A percentile compares a stretch with the other conserved stretches of the same genome.
phyloP scores from a whole-genome alignment of 1,284 basidiomycete species.

The Cryptococcus maquisensis region DNA sequence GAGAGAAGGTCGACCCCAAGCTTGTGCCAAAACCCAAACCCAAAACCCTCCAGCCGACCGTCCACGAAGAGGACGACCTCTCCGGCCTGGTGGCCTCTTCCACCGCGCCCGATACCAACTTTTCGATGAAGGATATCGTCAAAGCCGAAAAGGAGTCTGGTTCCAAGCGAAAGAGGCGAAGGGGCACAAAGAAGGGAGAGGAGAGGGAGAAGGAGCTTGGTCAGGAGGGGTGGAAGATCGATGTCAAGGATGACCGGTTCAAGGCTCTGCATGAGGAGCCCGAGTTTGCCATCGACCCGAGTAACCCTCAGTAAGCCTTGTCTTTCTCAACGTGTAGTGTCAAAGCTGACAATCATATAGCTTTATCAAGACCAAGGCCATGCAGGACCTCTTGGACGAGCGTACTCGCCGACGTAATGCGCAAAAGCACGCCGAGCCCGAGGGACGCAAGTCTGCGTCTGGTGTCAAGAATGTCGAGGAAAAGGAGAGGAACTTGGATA shows the following conservation, averaged over 20 bases:
- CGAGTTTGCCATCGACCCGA: constrained; percentile 91
- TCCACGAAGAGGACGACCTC: constrained; percentile 1
- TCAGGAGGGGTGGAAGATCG: constrained; percentile 63
- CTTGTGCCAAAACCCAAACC: constrained; percentile 4
- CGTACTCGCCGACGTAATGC: constrained; percentile 54
- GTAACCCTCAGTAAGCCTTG: constrained; percentile 76
- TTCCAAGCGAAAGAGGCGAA: constrained; percentile 55
- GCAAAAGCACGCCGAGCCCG: constrained; percentile 26
- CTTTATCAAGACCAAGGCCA: constrained; percentile 83
- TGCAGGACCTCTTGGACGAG: constrained; percentile 71
- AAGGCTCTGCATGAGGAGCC: constrained; percentile 82
- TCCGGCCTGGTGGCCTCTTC: constrained; percentile 6
- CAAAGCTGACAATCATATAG: constrained; percentile 48
- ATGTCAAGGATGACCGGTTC: constrained; percentile 87
- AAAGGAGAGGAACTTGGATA: constrained; percentile 56
- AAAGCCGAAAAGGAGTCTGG: constrained; percentile 70
- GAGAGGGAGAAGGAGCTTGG: constrained; percentile 55
- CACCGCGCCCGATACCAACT: constrained; percentile 53
- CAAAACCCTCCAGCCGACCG: constrained; percentile 5
- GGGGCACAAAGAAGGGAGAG: constrained; percentile 51
- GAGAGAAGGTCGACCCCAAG: constrained; percentile 3
- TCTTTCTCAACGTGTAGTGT: background rate
- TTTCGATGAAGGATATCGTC: constrained; percentile 85
- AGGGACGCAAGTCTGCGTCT: constrained; percentile 4
- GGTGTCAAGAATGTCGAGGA: constrained; percentile 10